These are phyloP conservation scores for Acer campestre DNA, from an alignment of 345 rosid genomes.

Conservation along the genomic window DNA sequence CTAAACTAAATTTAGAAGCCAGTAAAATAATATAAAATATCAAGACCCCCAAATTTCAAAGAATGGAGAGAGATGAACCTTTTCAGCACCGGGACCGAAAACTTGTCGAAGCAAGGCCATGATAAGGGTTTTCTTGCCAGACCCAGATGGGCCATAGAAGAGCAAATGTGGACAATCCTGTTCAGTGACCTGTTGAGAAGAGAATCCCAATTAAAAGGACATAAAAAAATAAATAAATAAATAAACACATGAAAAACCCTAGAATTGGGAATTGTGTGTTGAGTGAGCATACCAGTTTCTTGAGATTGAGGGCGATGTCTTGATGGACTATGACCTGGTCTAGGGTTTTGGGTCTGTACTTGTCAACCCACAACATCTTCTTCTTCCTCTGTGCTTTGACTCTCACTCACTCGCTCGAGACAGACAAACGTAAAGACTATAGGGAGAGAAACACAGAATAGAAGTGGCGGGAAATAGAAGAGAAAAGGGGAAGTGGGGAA, in stretches of 20 bases:
- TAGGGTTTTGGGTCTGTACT: slow-evolving; percentile 93
- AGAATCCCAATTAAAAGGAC: too few relatives aligned
- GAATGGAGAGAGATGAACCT: slow-evolving; percentile 43
- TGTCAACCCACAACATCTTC: slow-evolving; percentile 98
- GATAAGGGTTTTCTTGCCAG: slow-evolving; percentile 99
- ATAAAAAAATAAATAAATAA: too few relatives aligned
- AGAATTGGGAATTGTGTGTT: background rate
- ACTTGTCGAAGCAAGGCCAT: slow-evolving; percentile 88
- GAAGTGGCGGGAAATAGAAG: slow-evolving; percentile 29
- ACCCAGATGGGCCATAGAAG: slow-evolving; percentile 95
- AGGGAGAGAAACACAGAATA: background rate
- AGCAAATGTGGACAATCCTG: slow-evolving; percentile 98
- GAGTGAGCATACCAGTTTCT: slow-evolving; percentile 65
- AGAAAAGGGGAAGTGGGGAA: background rate
- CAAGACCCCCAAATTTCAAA: background rate
- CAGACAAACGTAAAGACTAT: background rate
- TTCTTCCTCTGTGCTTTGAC: slow-evolving; percentile 15
- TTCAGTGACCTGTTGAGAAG: slow-evolving; percentile 61
- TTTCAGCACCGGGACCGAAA: slow-evolving; percentile 83
- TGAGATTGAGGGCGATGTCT: slow-evolving; percentile 82
- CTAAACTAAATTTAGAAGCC: background rate
- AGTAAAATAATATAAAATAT: background rate
- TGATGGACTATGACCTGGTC: slow-evolving; percentile 79
- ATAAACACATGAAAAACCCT: background rate
- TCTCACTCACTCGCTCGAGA: background rate